Base-by-base conservation (phyloP, 306 rosid genomes). In the Psophocarpus tetragonolobus region DNA sequence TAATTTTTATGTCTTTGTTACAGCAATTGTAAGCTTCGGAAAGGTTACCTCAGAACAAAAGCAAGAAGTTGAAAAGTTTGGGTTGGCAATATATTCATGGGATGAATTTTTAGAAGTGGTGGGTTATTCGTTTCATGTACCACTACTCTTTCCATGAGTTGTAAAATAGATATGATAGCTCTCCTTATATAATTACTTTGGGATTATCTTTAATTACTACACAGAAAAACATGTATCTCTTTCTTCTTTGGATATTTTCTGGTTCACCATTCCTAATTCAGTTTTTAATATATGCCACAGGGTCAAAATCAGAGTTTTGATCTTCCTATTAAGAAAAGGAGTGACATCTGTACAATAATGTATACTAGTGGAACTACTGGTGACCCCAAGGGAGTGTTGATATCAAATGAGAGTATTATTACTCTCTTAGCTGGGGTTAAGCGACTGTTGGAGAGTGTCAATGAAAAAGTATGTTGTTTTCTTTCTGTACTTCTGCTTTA, bases 311-410 rank as follows among this genome's bases (percentile, higher is more conserved):
- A 91, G 77, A 82, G 82, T 54, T 95, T 81, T 80, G 96, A 91
- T 74, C 96, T 92, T 81, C 99, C 99, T 50, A 74, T 77, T 64
- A 95, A 91, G 86, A 84, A 76, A 84, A 91, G 82, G 79, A 83
- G 90, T 50, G 97, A 95, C 61, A 87, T 95, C 78, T 92, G 92
- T 66, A 95, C 99, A 21, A 95, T 95, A 76, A 95, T 95, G 98
- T 95, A 95, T 79, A 95, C 98, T 12, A 95, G 98, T 32, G 97
- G 97, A 85, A 92, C 98, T 42, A 95, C 99, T 47, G 97, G 99
- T 72, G 97, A 95, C 62, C 99, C 97, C 81, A 95, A 95, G 89
- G 99, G 99, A 66, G 99, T 95, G 54, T 21, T 91, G 83, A 77
- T 95, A 84, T 92, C 99, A 60, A 92, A 95, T 60, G 93, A 91